These are phyloP conservation scores for Phytophthora sp. DNA, from an alignment of 352 stramenopile genomes.

Conservation along the genomic window DNA sequence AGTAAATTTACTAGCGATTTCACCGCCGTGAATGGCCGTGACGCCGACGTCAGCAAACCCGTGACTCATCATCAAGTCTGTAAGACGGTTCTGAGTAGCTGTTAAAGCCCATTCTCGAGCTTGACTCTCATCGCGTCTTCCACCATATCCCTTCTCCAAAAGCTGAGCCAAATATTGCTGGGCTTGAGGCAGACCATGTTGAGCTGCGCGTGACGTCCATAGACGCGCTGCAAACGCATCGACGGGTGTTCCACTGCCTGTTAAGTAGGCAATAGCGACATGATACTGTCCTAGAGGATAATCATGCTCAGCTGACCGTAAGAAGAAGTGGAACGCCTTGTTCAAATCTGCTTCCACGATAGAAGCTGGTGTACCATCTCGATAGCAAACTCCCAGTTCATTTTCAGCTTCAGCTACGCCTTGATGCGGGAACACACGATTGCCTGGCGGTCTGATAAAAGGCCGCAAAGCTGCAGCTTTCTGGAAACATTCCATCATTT, in stretches of 20 bases:
- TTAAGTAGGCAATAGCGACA: slow-evolving; percentile 40
- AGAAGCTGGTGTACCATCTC: slow-evolving; percentile 33
- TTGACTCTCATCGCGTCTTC: slow-evolving; percentile 27
- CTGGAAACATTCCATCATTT: slow-evolving; percentile 44
- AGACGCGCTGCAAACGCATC: slow-evolving; percentile 37
- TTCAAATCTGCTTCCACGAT: slow-evolving; percentile 24
- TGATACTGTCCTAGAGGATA: slow-evolving; percentile 43
- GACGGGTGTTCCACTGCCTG: slow-evolving; percentile 29
- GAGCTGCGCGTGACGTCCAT: slow-evolving; percentile 45
- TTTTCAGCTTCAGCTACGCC: slow-evolving; percentile 48
- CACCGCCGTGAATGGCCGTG: background rate
- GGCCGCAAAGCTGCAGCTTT: slow-evolving; percentile 38
- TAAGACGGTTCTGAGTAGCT: slow-evolving; percentile 28
- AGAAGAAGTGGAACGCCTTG: slow-evolving; percentile 41
- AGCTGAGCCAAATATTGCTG: slow-evolving; percentile 38
- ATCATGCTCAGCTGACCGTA: slow-evolving; percentile 46
- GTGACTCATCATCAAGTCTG: slow-evolving; percentile 19
- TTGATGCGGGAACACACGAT: slow-evolving; percentile 34
- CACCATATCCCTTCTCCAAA: slow-evolving; percentile 35
- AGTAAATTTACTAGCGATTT: slow-evolving; percentile 19
- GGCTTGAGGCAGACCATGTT: slow-evolving; percentile 38
- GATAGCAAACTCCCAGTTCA: slow-evolving; percentile 44
- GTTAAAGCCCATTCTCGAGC: slow-evolving; percentile 30
- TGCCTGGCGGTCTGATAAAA: slow-evolving; percentile 42
- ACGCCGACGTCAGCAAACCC: slow-evolving; percentile 26